Evolutionary conservation across 2,329 filamentous ascomycete genomes (phyloP).

Genomic region (Colletotrichum costaricense): DNA sequence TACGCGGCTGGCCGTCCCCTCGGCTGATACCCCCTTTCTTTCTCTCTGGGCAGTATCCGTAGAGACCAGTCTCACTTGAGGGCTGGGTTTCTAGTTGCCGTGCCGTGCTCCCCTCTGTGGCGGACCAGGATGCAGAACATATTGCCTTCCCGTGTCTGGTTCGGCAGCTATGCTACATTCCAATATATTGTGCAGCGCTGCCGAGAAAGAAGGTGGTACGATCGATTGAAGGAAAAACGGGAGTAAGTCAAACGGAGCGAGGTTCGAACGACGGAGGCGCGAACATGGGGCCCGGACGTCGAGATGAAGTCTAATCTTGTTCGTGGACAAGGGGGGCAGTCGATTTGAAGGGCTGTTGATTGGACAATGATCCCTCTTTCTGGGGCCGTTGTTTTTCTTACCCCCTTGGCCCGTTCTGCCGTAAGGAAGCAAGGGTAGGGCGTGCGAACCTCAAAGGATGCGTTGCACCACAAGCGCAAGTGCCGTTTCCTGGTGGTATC

Average conservation of each 20-base stretch:
- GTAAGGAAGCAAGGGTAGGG: slow-evolving; percentile 4
- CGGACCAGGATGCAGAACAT: neutral
- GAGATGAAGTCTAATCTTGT: slow-evolving; percentile 35
- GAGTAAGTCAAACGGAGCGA: slow-evolving; percentile 18
- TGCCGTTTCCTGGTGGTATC: slow-evolving; percentile 10
- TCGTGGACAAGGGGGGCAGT: neutral
- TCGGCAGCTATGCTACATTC: neutral
- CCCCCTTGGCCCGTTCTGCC: neutral
- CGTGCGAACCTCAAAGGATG: slow-evolving; percentile 5
- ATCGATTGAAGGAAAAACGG: neutral
- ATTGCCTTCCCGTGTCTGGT: neutral
- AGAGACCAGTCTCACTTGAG: neutral
- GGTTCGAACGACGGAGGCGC: slow-evolving; percentile 23
- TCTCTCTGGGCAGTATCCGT: neutral
- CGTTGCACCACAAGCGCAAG: slow-evolving; percentile 30
- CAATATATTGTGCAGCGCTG: neutral
- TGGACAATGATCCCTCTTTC: neutral
- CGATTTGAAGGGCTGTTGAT: slow-evolving; percentile 8
- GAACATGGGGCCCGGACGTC: slow-evolving; percentile 29
- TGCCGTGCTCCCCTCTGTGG: neutral
- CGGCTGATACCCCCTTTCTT: neutral
- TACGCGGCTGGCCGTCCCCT: neutral
- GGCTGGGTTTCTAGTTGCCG: neutral
- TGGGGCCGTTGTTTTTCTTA: neutral
- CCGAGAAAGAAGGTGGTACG: neutral